Base-by-base conservation (phyloP, 306 rosid genomes). In the Cicer pinnatifidum region DNA sequence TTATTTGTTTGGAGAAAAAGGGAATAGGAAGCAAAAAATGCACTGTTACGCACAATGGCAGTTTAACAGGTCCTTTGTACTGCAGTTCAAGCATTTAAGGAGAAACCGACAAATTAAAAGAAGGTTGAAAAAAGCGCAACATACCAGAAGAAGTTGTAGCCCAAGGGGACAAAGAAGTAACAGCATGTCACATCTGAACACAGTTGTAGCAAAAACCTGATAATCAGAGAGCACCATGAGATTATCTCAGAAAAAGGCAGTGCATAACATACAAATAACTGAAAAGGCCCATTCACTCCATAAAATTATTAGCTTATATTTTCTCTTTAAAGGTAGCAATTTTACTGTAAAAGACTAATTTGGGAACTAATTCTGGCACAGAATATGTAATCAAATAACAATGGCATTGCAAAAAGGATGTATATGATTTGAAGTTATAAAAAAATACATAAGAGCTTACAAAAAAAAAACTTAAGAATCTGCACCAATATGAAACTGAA, bases 101-200 rank as follows among this genome's bases (percentile, higher is more conserved):
- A 69, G 38, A 46, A 39, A 11, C 57, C 8, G 69, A 15, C 3
- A 44, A 54, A 62, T 46, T 44, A 61, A 64, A 71, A 52, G 9
- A 69, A 58, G 58, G 38, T 71, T 23, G 47, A 6, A 35, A 12
- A 33, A 58, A 75, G 33, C 19, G 56, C 51, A 73, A 77, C 88
- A 16, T 85, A 93, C 98, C 97, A 93, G 56, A 77, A 93, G 84
- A 69, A 93, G 87, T 75, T 82, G 86, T 80, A 93, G 77, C 80
- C 96, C 94, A 46, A 91, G 85, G 75, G 97, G 92, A 15, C 90
- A 19, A 79, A 93, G 91, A 85, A 93, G 96, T 79, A 93, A 77
- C 76, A 93, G 76, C 76, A 84, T 83, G 84, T 93, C 98, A 85
- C 98, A 93, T 88, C 98, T 86, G 82, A 93, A 87, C 78, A 81